Conservation (phyloP, 2,329 filamentous ascomycete genomes). For the Fusarium tanahbumbuense region DNA sequence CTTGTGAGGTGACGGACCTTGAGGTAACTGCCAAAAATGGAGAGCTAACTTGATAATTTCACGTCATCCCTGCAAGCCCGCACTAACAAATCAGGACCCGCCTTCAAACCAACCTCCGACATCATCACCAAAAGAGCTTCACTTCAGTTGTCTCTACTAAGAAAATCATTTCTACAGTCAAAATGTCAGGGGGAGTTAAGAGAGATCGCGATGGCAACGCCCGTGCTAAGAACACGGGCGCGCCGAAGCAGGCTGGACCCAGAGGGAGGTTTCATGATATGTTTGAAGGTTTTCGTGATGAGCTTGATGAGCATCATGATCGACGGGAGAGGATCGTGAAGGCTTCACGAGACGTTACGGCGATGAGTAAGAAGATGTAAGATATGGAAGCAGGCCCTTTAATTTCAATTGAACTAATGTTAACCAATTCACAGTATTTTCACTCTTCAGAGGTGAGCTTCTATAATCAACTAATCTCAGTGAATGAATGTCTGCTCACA, state of each 20-base stretch:
- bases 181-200: conserved; percentile 31
- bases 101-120: conserved; percentile 35
- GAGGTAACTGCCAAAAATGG: conserved; percentile 33
- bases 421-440: conserved; percentile 50
- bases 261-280: conserved; percentile 71
- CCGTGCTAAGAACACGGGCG: conserved; percentile 53
- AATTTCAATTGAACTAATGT: background rate
- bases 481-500: conserved; percentile 28
- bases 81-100: conserved; percentile 38
- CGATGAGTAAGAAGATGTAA: conserved; percentile 96
- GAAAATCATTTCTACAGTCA: background rate
- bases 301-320: conserved; percentile 95
- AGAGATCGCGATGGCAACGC: conserved; percentile 59
- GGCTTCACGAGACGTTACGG: conserved; percentile 90
- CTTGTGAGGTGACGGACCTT: background rate
- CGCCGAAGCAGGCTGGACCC: conserved; percentile 46
- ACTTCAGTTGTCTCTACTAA: background rate
- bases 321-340: conserved; percentile 91
- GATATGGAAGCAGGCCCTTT: conserved; percentile 22
- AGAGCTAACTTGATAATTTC: conserved; percentile 40
- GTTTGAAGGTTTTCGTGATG: conserved; percentile 86
- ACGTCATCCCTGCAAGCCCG: conserved; percentile 38
- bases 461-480: background rate
- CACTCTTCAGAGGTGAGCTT: conserved; percentile 54
- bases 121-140: conserved; percentile 32